A percentile compares a stretch with the other conserved stretches of the same genome.
Evolutionary conservation across 345 rosid species (phyloP).

Genomic region (Populus davidiana): DNA sequence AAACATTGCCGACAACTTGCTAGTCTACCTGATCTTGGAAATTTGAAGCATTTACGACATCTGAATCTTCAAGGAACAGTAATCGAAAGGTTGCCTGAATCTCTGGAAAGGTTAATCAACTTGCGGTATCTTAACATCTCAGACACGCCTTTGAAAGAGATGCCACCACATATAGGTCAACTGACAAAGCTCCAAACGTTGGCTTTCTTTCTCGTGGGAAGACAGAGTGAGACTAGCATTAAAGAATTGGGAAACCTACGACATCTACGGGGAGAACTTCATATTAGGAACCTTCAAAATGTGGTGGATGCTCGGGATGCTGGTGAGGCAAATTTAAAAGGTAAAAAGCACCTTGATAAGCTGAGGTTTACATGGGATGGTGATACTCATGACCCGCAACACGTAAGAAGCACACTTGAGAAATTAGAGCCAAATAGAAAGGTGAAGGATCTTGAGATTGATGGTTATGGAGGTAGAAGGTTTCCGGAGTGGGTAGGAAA

Average conservation of each 20-base stretch:
- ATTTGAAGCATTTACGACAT: not conserved
- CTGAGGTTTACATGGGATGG: not conserved
- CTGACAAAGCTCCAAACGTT: not conserved
- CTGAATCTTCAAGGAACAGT: not conserved
- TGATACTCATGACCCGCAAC: not conserved
- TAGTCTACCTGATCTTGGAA: not conserved
- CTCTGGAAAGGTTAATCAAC: not conserved
- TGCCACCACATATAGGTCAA: constrained; percentile 3
- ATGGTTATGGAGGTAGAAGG: not conserved
- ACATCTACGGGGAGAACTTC: too few relatives aligned
- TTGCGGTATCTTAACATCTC: not conserved
- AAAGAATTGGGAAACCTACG: too few relatives aligned
- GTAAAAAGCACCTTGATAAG: not conserved
- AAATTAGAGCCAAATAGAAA: not conserved
- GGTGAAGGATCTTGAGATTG: not conserved
- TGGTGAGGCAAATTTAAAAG: not conserved
- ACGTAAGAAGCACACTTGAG: not conserved
- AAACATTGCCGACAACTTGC: not conserved
- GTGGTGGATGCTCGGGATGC: not conserved
- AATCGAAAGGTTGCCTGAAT: not conserved
- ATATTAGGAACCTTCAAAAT: too few relatives aligned
- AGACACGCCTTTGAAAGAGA: not conserved
- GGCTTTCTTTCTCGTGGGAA: too few relatives aligned
- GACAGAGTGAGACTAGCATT: not conserved
- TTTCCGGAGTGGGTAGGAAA: constrained; percentile 5